Base-by-base conservation (phyloP, 2,329 filamentous ascomycete species). In the Claviceps digitariae region DNA sequence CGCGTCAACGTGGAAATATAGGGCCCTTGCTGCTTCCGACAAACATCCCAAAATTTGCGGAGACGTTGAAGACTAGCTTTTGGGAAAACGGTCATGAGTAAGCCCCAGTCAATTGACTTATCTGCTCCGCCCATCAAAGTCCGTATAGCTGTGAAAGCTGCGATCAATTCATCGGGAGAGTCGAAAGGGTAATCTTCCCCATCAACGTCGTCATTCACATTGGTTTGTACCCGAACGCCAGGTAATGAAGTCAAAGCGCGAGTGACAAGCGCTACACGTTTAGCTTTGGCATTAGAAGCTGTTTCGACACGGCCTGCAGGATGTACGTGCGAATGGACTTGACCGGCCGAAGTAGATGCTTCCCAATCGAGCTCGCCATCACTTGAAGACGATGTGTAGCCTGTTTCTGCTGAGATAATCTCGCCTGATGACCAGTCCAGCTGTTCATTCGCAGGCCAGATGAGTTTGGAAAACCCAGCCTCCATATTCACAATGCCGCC, bases 81-180 rank as follows among this genome's bases (percentile, higher is more conserved):
- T 1, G 79, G 81, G 60, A 81, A 83, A 15, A 81, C 64, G 23
- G 72, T 72, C 58, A 77, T 64, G 54, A 83, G 67, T 43, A 83
- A 60, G 10, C 80, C 80, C 75, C 81, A 83, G 59, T 85, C 82
- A 23, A 82, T 70, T 1, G 72, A 68, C 58, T 77, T 74, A 57
- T 81, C 77, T 12, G 81, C 70, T 7, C 82, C 82, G 10, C 82
- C 82, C 7, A 82, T 67, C 9, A 85, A 66, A 8, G 76, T 76
- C 20, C 76, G 74, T 40, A 83, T 69, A 15, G 77, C 74, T 50
- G 84, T 68, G 54, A 83, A 79, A 3, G 79, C 76, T 20, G 78
- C 74, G 51, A 83, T 67, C 29, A 82, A 67, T 23, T 64, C 64
- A 27, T 63, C 60, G 13, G 57, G 53, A 31, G 63, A 58, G 29